Percentiles rank a stretch among this genome's conserved stretches.
These are phyloP conservation scores for Scheffersomyces insectosa DNA, from an alignment of 1,139 yeast species.

Conservation along the genomic window DNA sequence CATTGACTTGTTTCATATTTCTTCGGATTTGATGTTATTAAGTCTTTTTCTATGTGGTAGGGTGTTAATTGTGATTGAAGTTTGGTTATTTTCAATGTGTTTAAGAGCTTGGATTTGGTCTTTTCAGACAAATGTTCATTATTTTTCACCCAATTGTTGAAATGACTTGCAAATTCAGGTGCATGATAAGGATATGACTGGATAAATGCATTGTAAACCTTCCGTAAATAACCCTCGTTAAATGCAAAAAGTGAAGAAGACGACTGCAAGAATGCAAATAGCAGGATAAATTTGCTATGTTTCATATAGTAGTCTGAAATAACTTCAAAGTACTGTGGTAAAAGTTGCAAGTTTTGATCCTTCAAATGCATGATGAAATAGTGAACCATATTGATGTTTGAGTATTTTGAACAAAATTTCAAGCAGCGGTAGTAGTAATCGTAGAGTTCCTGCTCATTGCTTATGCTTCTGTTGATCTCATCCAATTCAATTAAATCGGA, in stretches of 20 bases:
- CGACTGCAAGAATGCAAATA: constrained; percentile 25
- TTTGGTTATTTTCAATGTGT: constrained; percentile 19
- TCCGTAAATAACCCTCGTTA: constrained; percentile 22
- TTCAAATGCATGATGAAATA: constrained; percentile 25
- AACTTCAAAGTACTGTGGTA: constrained; percentile 17
- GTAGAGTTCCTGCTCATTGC: constrained; percentile 11
- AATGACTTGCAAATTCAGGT: constrained; percentile 20
- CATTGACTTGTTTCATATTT: constrained; percentile 25
- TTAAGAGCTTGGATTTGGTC: constrained; percentile 9
- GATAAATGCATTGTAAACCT: constrained; percentile 32
- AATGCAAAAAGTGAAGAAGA: constrained; percentile 18
- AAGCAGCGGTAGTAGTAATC: constrained; percentile 21
- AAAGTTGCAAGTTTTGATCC: constrained; percentile 19
- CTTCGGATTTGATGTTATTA: constrained; percentile 12
- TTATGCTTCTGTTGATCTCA: constrained; percentile 16
- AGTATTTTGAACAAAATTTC: constrained; percentile 17
- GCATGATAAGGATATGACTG: constrained; percentile 37
- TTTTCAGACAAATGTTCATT: constrained; percentile 5
- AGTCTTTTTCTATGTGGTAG: constrained; percentile 20
- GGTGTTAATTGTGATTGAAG: constrained; percentile 35
- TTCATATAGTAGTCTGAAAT: constrained; percentile 25
- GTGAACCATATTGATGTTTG: constrained; percentile 25
- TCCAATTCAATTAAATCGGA: constrained; percentile 26
- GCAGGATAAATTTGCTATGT: constrained; percentile 26
- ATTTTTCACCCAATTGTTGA: constrained; percentile 25